Evolutionary conservation across 2,329 filamentous ascomycete species (phyloP), one percentile per base, ranked within the genome.

Genomic region (Purpureocillium takamizusanense): DNA sequence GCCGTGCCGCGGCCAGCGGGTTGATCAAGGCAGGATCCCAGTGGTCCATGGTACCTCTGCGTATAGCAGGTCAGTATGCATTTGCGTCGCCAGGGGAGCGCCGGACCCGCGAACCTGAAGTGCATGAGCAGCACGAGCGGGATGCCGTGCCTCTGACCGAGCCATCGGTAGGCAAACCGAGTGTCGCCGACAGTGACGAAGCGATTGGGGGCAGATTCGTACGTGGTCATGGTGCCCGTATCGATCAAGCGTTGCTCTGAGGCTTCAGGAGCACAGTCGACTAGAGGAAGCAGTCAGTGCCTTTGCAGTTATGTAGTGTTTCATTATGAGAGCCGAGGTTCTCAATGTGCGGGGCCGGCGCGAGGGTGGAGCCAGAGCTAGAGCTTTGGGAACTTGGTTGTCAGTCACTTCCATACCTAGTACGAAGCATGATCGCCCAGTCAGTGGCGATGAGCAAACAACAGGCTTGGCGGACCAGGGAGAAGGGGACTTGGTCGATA

Each of bases 21-120:
- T 71, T 69, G 50, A 73, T 44, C 21, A 74, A 49, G 2, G 58
- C 53, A 7, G 67, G 65, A 42, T 70, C 66, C 57, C 60, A 61
- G 8, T 60, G 52, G 27, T 63, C 59, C 55, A 62, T 61, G 7
- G 57, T 61, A 15, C 58, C 55, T 38, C 59, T 62, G 32, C 18
- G 25, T 15, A 9, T 18, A 27, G 28, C 12, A 12, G 16, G 10
- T 14, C 15, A 12, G 13, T 9, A 36, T 4, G 25, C n/a, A 12
- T 5, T 31, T 13, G 28, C 10, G 2, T 15, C 27, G 13, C 28
- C 13, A 8, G 16, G 7, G 8, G 4, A 6, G 28, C 16, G 16
- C 27, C 23, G 6, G 7, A 23, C 12, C 29, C 16, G 38, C 48
- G 36, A 28, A 59, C 59, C 57, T 50, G 33, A 58, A 61, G 35